Evolutionary conservation across 75 land plant species (phyloP).

Genomic region (Larix kaempferi): DNA sequence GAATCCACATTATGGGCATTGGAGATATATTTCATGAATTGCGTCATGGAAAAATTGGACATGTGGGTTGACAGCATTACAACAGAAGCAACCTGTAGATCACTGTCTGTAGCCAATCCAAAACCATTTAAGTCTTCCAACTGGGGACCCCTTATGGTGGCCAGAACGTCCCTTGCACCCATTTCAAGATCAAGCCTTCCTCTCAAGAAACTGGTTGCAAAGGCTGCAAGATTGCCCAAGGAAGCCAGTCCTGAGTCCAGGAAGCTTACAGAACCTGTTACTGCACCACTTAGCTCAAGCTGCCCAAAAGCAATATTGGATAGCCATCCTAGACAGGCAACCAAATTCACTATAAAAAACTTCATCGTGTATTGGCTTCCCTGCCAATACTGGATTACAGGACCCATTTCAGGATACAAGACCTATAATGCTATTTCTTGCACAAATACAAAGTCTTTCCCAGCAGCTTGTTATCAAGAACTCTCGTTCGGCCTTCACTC

Average conservation of each 20-base stretch:
- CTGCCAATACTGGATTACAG: too few relatives aligned
- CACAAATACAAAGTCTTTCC: too few relatives aligned
- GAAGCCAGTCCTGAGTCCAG: not conserved
- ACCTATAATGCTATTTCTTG: too few relatives aligned
- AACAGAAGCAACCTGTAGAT: not conserved
- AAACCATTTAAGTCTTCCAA: not conserved
- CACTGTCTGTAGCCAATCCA: not conserved
- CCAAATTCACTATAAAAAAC: too few relatives aligned
- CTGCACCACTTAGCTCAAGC: not conserved
- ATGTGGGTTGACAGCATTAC: not conserved
- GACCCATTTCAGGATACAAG: too few relatives aligned
- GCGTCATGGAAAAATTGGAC: not conserved
- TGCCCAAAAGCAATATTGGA: not conserved
- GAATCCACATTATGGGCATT: not conserved
- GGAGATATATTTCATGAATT: not conserved
- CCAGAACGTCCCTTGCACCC: not conserved
- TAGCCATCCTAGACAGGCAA: too few relatives aligned
- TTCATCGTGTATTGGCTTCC: too few relatives aligned
- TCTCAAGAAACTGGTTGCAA: not conserved
- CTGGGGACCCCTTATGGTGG: not conserved
- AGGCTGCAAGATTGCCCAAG: not conserved
- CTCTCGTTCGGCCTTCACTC: too few relatives aligned
- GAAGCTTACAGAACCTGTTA: not conserved
- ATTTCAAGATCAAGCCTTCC: not conserved
- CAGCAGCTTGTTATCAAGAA: too few relatives aligned